A percentile compares a stretch with the other conserved stretches of the same genome.
phyloP scores from a whole-genome alignment of 192 early-diverging fungal species.

The Coemansia sp. region DNA sequence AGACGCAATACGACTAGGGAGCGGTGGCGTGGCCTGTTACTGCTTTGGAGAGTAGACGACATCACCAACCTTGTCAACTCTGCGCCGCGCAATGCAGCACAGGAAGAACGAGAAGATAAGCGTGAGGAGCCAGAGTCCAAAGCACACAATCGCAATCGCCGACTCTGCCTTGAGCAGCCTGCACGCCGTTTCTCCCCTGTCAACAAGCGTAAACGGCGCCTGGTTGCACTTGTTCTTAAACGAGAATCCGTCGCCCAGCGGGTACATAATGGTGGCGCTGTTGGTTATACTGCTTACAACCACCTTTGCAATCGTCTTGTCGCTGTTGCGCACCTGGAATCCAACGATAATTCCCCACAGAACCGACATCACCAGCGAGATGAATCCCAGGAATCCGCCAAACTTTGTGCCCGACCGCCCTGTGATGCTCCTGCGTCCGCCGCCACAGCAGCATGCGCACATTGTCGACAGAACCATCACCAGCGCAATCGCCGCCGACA shows the following conservation, averaged over 20 bases:
- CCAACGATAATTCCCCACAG: constrained; percentile 52
- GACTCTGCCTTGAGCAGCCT: constrained; percentile 48
- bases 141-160: constrained; percentile 36
- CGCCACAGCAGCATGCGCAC: constrained; percentile 54
- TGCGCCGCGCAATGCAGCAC: constrained; percentile 37
- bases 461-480: constrained; percentile 30
- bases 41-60: constrained; percentile 1
- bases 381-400: constrained; percentile 27
- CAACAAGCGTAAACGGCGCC: constrained; percentile 33
- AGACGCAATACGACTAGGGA: neutral
- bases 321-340: constrained; percentile 40
- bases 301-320: constrained; percentile 13
- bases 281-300: constrained; percentile 25
- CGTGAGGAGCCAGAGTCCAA: constrained; percentile 43
- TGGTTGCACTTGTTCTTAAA: constrained; percentile 49
- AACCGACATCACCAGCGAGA: constrained; percentile 41
- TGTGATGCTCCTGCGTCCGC: constrained; percentile 12
- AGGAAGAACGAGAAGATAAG: constrained; percentile 40
- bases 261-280: constrained; percentile 29
- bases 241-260: constrained; percentile 52
- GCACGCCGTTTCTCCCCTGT: constrained; percentile 42
- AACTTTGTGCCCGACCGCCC: constrained; percentile 25
- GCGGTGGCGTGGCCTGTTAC: constrained; percentile 2
- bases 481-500: constrained; percentile 41
- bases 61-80: constrained; percentile 6